Conservation (phyloP, 768 basidiomycete species). For the Lactarius evosmus region DNA sequence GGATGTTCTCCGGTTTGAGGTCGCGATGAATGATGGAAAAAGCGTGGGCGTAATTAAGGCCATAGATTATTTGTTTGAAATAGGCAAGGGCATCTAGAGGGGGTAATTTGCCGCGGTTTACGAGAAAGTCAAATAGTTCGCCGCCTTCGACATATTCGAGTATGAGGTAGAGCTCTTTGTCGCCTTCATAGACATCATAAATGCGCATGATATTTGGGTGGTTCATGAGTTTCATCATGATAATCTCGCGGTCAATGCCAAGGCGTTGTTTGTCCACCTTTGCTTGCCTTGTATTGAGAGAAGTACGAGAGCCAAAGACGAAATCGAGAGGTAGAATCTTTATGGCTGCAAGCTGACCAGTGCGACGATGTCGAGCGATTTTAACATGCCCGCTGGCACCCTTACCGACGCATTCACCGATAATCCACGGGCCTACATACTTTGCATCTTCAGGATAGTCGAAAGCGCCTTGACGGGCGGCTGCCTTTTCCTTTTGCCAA, state of each 20-base stretch:
- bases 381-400: conserved; percentile 93
- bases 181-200: conserved; percentile 93
- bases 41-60: conserved; percentile 93
- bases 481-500: conserved; percentile 85
- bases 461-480: conserved; percentile 69
- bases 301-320: conserved; percentile 67
- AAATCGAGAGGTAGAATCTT: conserved; percentile 90
- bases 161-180: conserved; percentile 86
- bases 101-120: conserved; percentile 79
- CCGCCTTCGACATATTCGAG: conserved; percentile 96
- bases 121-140: conserved; percentile 94
- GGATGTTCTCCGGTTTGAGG: conserved; percentile 95
- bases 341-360: conserved; percentile 90
- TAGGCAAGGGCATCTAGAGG: conserved; percentile 81
- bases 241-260: conserved; percentile 91
- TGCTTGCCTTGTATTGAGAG: conserved; percentile 60
- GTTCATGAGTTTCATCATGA: conserved; percentile 99
- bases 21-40: conserved; percentile 98
- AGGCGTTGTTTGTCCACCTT: conserved; percentile 80
- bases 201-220: conserved; percentile 96
- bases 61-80: conserved; percentile 95
- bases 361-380: conserved; percentile 81
- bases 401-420: conserved; percentile 92
- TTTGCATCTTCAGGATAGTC: conserved; percentile 84
- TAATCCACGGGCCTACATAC: conserved; percentile 85